Percentiles rank a stretch among this genome's conserved stretches.
Evolutionary conservation across 2,329 filamentous ascomycete species (phyloP).

Genomic region (Colletotrichum sp.): DNA sequence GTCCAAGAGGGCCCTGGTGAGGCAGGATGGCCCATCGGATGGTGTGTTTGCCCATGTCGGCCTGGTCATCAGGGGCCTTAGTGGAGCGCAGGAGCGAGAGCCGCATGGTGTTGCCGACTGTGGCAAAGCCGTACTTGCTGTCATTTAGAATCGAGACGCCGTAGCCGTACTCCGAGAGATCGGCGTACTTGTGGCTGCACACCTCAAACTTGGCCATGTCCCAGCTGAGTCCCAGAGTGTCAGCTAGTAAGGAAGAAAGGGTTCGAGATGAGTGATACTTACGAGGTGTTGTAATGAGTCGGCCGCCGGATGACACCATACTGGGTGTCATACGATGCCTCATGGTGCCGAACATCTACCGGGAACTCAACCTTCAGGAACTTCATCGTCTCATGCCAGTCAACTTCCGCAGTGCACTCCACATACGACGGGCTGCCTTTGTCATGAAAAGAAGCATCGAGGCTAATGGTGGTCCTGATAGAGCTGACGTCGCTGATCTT

Average conservation of each 20-base stretch:
- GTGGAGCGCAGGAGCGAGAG: conserved; percentile 68
- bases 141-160: conserved; percentile 74
- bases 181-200: conserved; percentile 77
- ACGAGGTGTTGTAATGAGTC: conserved; percentile 73
- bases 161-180: conserved; percentile 72
- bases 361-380: conserved; percentile 76
- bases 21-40: conserved; percentile 73
- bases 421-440: conserved; percentile 51
- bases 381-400: conserved; percentile 74
- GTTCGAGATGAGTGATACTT: conserved; percentile 12
- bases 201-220: conserved; percentile 85
- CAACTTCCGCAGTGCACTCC: conserved; percentile 65
- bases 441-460: conserved; percentile 50
- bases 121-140: conserved; percentile 74
- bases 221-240: conserved; percentile 38
- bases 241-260: accelerated
- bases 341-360: conserved; percentile 67
- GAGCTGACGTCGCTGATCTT: conserved; percentile 69
- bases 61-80: conserved; percentile 72
- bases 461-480: conserved; percentile 68
- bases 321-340: conserved; percentile 72
- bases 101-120: conserved; percentile 70
- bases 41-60: conserved; percentile 70
- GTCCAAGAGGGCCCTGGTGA: conserved; percentile 60
- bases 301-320: conserved; percentile 69